phyloP scores from a whole-genome alignment of 257 asterid genomes.

The Schizonepeta tenuifolia region DNA sequence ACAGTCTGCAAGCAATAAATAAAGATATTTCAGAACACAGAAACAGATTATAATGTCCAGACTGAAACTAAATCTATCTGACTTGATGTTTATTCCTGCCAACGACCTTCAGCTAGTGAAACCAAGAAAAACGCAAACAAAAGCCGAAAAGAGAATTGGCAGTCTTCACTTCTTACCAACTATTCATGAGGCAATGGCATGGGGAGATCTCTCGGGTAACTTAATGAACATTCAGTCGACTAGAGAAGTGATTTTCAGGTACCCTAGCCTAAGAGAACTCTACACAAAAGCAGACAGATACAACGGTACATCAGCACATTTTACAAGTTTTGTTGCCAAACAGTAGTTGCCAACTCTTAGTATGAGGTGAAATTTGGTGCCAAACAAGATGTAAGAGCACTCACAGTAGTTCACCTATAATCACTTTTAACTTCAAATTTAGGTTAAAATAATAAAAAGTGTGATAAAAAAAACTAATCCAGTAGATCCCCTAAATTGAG shows the following conservation, averaged over 20 bases:
- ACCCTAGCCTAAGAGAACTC: background rate
- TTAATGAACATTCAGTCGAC: background rate
- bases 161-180: background rate
- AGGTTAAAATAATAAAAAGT: too few species aligned
- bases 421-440: too few species aligned
- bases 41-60: background rate
- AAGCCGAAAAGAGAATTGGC: slow-evolving; percentile 14
- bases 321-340: background rate
- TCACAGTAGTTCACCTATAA: too few species aligned
- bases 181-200: background rate
- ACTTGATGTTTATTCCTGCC: background rate
- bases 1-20: slow-evolving; percentile 64
- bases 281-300: background rate
- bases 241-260: background rate
- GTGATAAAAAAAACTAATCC: too few species aligned
- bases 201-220: background rate
- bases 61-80: background rate
- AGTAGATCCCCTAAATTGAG: too few species aligned
- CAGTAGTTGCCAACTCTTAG: background rate
- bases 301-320: background rate
- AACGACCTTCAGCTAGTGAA: background rate
- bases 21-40: slow-evolving; percentile 14
- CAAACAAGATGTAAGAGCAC: background rate
- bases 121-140: slow-evolving; percentile 7
- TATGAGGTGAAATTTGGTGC: background rate